Evolutionary conservation across 2,329 filamentous ascomycete genomes (phyloP).

Genomic region (Diplocarpon rosae): DNA sequence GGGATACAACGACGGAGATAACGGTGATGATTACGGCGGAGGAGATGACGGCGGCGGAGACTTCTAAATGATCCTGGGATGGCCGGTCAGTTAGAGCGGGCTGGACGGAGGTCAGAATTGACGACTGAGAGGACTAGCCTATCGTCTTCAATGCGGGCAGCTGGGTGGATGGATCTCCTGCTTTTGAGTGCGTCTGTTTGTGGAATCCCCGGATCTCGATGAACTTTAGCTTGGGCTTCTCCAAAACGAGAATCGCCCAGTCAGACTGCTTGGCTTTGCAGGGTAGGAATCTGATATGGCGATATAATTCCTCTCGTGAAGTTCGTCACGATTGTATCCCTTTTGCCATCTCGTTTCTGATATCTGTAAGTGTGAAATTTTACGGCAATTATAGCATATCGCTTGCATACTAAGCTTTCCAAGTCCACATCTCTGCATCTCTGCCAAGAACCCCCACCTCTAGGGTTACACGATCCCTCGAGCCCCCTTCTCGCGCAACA

Average conservation of each 20-base stretch:
- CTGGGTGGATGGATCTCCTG: not conserved
- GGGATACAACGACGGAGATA: constrained; percentile 29
- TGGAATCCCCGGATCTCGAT: too few species aligned
- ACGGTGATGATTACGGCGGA: constrained; percentile 22
- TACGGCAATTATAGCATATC: too few species aligned
- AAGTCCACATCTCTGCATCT: not conserved
- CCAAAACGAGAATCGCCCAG: too few species aligned
- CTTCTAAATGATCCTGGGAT: constrained; percentile 8
- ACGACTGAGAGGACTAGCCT: constrained; percentile 1
- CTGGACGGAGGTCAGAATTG: not conserved
- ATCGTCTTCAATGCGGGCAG: not conserved
- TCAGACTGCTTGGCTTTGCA: too few species aligned
- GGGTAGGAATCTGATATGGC: too few species aligned
- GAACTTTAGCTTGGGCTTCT: too few species aligned
- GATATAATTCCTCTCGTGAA: too few species aligned
- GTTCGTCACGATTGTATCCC: too few species aligned
- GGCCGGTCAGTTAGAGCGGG: not conserved
- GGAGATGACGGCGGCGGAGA: constrained; percentile 20
- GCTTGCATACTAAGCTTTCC: not conserved
- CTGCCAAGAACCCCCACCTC: not conserved
- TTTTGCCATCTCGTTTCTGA: too few species aligned
- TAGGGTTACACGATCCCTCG: not conserved
- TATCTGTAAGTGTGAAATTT: too few species aligned
- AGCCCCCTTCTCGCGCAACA: not conserved
- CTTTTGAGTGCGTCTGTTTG: not conserved